These are phyloP conservation scores for Verticillium klebahnii DNA, from an alignment of 2,329 filamentous ascomycete species.

Conservation along the genomic window DNA sequence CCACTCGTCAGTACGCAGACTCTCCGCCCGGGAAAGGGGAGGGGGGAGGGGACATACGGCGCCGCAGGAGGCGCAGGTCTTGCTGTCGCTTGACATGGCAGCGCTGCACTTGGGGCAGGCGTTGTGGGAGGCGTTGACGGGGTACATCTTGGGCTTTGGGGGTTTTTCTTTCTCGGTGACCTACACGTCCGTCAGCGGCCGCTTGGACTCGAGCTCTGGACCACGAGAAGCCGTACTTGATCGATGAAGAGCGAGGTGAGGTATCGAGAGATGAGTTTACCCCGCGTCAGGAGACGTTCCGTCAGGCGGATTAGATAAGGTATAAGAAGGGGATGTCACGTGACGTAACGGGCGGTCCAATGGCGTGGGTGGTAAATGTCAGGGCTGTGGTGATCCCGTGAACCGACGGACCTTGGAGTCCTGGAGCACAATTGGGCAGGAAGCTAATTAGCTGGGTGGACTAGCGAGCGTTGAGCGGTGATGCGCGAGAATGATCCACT, in stretches of 20 bases:
- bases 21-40: neutral
- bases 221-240: neutral
- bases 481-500: too few species aligned
- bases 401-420: too few species aligned
- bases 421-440: too few species aligned
- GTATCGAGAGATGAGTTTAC: neutral
- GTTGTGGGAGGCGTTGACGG: slow-evolving; percentile 30
- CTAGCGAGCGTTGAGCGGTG: too few species aligned
- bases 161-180: neutral
- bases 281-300: neutral
- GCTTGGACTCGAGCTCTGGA: neutral
- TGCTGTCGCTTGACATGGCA: slow-evolving; percentile 36
- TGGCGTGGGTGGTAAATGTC: neutral
- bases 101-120: slow-evolving; percentile 55
- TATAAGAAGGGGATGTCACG: neutral
- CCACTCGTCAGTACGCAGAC: neutral
- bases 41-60: slow-evolving; percentile 31
- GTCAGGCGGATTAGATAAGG: neutral
- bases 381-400: neutral
- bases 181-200: neutral
- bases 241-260: neutral
- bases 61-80: slow-evolving; percentile 53
- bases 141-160: slow-evolving; percentile 14
- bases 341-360: neutral
- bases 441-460: too few species aligned